Evolutionary conservation across 257 asterid species (phyloP).

Genomic region (Henckelia pumila): DNA sequence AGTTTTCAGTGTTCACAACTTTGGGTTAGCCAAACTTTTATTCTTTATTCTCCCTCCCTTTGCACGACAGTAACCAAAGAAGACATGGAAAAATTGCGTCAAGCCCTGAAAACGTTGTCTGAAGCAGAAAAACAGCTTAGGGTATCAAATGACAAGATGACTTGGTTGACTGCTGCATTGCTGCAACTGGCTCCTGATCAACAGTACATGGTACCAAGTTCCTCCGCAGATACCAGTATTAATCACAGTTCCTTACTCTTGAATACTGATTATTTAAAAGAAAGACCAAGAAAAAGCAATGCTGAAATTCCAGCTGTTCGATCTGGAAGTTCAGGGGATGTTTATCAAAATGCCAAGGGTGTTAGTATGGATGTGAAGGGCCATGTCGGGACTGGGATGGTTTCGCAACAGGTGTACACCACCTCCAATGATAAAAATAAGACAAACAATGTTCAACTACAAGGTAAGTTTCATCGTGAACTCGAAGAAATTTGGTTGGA

Average conservation of each 20-base stretch:
- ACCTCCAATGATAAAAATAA: conserved; percentile 35
- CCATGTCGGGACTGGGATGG: conserved; percentile 29
- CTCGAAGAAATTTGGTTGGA: conserved; percentile 78
- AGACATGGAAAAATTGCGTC: conserved; percentile 91
- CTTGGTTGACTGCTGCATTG: conserved; percentile 97
- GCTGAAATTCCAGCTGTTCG: conserved; percentile 41
- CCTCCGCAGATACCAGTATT: conserved; percentile 67
- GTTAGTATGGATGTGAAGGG: conserved; percentile 30
- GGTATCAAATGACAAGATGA: conserved; percentile 73
- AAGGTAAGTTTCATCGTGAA: conserved; percentile 33
- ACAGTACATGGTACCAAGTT: conserved; percentile 63
- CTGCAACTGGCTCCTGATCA: conserved; percentile 96
- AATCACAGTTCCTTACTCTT: conserved; percentile 59
- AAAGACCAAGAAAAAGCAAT: conserved; percentile 56
- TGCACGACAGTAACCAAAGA: conserved; percentile 67
- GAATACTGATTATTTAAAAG: conserved; percentile 36
- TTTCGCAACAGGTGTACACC: conserved; percentile 31
- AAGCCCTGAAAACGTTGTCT: conserved; percentile 84
- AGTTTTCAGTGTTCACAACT: not conserved
- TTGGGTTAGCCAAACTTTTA: not conserved
- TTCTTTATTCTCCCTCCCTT: not conserved
- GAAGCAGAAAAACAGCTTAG: conserved; percentile 99
- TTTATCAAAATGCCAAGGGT: conserved; percentile 33
- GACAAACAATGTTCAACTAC: conserved; percentile 29
- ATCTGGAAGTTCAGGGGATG: conserved; percentile 43